Evolutionary conservation across 371 early-diverging fungal species (phyloP), one percentile per base, ranked within the genome.

Genomic region (Rhizopus arrhizus): DNA sequence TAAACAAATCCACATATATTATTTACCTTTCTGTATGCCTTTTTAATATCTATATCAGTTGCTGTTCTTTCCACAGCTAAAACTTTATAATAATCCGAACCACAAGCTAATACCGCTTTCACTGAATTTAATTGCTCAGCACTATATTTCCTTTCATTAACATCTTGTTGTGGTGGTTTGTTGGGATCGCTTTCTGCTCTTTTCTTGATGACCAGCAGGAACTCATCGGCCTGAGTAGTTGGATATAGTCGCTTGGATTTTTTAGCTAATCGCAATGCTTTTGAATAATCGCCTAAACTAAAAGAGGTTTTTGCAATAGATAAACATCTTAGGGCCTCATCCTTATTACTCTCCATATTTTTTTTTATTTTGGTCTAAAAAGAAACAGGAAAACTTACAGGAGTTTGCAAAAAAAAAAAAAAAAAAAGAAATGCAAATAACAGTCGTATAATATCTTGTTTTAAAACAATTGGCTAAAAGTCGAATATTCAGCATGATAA

Each of bases 1-100:
- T 31, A 49, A 22, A 45, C 3, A 38, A 40, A 28, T 2, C 2
- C 9, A 36, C 11, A 36, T 36, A 33, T 12, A 15, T 15, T 34
- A 50, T 31, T 6, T 77, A 93, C 92, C 86, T 95, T 96, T 68
- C 95, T 84, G 75, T 97, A 99, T 13, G 99, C 93, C 72, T 93
- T 95, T 74, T 96, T 97, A 62, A 99, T 93, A 57, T 98, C 94
- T 5, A 72, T 75, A 11, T 95, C 95, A 1, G 87, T 78, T 35
- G 95, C 95, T 12, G 75, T 69, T 74, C 91, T 95, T 10, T 84
- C 80, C 32, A 99, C 70, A 0, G 91, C 91, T n/a, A 99, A 78
- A 11, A 98, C 85, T 33, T 85, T 87, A 70, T 97, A 98, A 64
- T 91, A 92, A 72, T 97, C 94, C 51, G 78, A 78, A 16, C 89